Evolutionary conservation across 2,329 filamentous ascomycete species (phyloP).

Genomic region (Fusarium sp.): DNA sequence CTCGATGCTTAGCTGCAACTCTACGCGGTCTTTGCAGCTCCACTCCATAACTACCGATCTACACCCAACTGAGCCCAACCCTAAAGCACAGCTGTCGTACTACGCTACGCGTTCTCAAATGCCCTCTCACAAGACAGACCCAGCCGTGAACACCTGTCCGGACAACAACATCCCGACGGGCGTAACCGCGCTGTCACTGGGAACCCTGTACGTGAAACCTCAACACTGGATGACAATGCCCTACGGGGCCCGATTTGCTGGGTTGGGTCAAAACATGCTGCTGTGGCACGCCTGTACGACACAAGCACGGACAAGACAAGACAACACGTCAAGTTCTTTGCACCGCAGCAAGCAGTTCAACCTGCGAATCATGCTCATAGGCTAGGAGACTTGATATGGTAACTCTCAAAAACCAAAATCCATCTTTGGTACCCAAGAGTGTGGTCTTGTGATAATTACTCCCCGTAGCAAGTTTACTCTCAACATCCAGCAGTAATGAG

Average conservation of each 20-base stretch:
- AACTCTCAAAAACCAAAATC: not conserved
- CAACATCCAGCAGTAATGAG: not conserved
- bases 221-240: slow-evolving; percentile 10
- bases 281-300: slow-evolving; percentile 7
- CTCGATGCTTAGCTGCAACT: not conserved
- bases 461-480: not conserved
- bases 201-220: not conserved
- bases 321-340: slow-evolving; percentile 14
- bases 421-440: not conserved
- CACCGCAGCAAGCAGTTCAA: slow-evolving; percentile 2
- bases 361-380: not conserved
- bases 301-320: not conserved
- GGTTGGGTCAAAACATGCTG: slow-evolving; percentile 26
- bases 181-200: slow-evolving; percentile 22
- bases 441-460: not conserved
- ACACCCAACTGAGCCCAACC: not conserved
- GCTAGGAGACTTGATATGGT: not conserved
- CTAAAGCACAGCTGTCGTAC: slow-evolving; percentile 15
- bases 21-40: not conserved
- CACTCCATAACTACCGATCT: not conserved
- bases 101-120: slow-evolving; percentile 5
- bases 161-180: slow-evolving; percentile 37
- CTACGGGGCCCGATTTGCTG: slow-evolving; percentile 32
- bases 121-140: slow-evolving; percentile 33
- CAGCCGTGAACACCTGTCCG: slow-evolving; percentile 1